Percentiles rank a stretch among this genome's conserved stretches.
These are phyloP conservation scores for Arxiozyma slooffiae DNA, from an alignment of 1,139 yeast species.

Conservation along the genomic window DNA sequence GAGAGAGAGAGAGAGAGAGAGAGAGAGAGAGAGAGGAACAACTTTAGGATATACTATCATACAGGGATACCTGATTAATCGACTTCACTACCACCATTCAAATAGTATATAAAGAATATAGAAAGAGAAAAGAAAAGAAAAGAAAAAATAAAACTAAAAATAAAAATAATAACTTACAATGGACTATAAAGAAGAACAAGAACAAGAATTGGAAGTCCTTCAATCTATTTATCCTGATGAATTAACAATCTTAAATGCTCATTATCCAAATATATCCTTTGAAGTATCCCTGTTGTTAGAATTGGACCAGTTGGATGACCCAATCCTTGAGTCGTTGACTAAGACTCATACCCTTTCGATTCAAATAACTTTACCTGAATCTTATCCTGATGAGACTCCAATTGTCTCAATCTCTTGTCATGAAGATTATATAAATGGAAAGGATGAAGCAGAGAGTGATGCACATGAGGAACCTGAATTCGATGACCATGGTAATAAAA, in stretches of 20 bases:
- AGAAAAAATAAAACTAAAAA: not conserved
- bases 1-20: too few species aligned
- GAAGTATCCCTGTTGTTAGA: slow-evolving; percentile 30
- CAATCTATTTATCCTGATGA: slow-evolving; percentile 93
- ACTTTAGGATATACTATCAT: too few species aligned
- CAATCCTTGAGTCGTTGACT: slow-evolving; percentile 40
- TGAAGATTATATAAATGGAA: slow-evolving; percentile 41
- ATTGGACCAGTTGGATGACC: slow-evolving; percentile 29
- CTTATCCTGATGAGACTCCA: slow-evolving; percentile 18
- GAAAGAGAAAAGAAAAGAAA: too few species aligned
- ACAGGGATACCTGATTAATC: too few species aligned
- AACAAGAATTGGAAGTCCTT: slow-evolving; percentile 71
- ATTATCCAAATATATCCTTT: slow-evolving; percentile 27
- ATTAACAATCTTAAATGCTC: slow-evolving; percentile 32
- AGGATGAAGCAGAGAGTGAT: slow-evolving; percentile 30
- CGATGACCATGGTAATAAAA: slow-evolving; percentile 37
- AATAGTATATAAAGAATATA: too few species aligned
- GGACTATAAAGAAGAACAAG: slow-evolving; percentile 69
- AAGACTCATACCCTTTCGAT: slow-evolving; percentile 21
- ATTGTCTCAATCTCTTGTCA: not conserved
- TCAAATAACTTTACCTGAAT: slow-evolving; percentile 23
- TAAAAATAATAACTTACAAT: slow-evolving; percentile 27
- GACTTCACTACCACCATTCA: too few species aligned
- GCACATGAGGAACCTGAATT: slow-evolving; percentile 40
- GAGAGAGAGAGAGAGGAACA: too few species aligned